Evolutionary conservation across 805 yeast genomes (phyloP), one percentile per base, ranked within the genome.

Genomic region (Isabelozyma gotoi): DNA sequence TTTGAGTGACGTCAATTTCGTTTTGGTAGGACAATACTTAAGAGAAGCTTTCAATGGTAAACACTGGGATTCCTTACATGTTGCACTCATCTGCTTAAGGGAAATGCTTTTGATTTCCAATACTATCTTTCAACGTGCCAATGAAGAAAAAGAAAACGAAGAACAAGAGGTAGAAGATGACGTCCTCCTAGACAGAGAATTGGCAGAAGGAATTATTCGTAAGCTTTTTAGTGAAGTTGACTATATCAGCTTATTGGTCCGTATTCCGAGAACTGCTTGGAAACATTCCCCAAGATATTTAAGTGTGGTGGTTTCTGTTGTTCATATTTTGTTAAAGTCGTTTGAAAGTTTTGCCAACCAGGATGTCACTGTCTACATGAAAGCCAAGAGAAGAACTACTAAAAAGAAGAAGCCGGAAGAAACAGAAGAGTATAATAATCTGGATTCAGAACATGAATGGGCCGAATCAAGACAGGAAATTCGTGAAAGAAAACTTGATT

Each of bases 171-270:
- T 73, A 46, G 73, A 72, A 15, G 78, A 76, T 32, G 63, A 76
- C 21, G 71, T 35, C 48, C 67, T 44, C 50, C 37, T 50, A 11
- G 77, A 48, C 63, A 63, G 63, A 55, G 77, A 70, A 41, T 49
- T 68, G 51, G 66, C 90, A 0, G 79, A 77, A 21, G 82, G 81
- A 17, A 78, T 85, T 44, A 74, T 82, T 15, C 68, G 88, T 36
- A 76, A 82, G 36, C 66, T 92, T n/a, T 89, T 92, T 53, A 79
- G 84, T 44, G 84, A 81, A 41, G 82, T 81, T 40, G 74, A 68
- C 17, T 77, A 80, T 41, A 63, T 88, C 19, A 80, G 77, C 36
- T 57, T 80, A 31, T 56, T 92, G 3, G 70, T 80, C 2, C 65
- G 63, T 14, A 60, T 89, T 24, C 88, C 96, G 0, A 78, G 78